A percentile compares a stretch with the other conserved stretches of the same genome.
Conservation (phyloP, 805 yeast species). For the Middelhovenomyces tepae region DNA sequence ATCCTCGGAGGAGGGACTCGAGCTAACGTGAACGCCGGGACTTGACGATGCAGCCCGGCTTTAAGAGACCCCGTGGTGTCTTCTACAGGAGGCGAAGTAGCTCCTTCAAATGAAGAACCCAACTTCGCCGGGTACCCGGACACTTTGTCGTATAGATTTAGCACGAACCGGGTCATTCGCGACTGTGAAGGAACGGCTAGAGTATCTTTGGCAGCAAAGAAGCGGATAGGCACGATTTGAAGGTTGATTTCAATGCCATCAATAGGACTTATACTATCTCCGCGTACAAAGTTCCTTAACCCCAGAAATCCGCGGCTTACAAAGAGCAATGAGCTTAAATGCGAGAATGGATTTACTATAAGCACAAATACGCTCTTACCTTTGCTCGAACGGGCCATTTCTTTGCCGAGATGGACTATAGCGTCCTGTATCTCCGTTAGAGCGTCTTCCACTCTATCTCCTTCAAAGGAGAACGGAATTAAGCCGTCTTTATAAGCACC, state of each 20-base stretch:
- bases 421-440: too few relatives aligned
- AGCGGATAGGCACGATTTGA: slow-evolving; percentile 15
- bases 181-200: slow-evolving; percentile 23
- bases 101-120: too few relatives aligned
- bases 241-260: too few relatives aligned
- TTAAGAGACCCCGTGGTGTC: too few relatives aligned
- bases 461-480: slow-evolving; percentile 3
- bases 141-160: slow-evolving; percentile 26
- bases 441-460: too few relatives aligned
- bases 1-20: slow-evolving; percentile 25
- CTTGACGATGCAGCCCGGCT: background rate
- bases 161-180: slow-evolving; percentile 20
- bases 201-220: slow-evolving; percentile 20
- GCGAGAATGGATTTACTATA: slow-evolving; percentile 17
- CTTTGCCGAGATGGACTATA: too few relatives aligned
- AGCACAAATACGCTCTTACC: slow-evolving; percentile 12
- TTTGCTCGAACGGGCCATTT: too few relatives aligned
- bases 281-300: slow-evolving; percentile 14
- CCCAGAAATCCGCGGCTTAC: slow-evolving; percentile 19
- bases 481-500: slow-evolving; percentile 12
- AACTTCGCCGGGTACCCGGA: too few relatives aligned
- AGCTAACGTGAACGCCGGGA: slow-evolving; percentile 28
- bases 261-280: too few relatives aligned
- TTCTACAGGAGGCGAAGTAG: too few relatives aligned
- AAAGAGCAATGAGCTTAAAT: slow-evolving; percentile 15